Conservation (phyloP, 23 red algal genomes). For the Chondrus crispus region DNA sequence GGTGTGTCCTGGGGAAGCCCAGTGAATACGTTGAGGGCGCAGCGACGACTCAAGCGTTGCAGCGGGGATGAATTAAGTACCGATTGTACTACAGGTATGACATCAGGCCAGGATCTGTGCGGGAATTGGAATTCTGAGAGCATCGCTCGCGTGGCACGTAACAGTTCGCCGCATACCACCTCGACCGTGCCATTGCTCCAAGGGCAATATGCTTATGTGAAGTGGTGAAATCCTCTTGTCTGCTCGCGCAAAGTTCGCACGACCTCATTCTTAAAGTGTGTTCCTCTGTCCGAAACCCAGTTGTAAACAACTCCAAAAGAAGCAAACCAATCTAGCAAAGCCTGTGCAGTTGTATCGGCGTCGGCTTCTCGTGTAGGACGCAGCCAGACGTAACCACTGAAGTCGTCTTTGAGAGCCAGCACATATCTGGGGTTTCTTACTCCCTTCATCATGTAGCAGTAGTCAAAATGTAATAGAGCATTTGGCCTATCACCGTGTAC, state of each 20-base stretch:
- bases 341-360: not conserved
- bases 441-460: not conserved
- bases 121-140: not conserved
- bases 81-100: slow-evolving; percentile 3
- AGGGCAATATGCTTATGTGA: slow-evolving; percentile 10
- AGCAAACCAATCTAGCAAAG: not conserved
- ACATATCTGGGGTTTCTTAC: not conserved
- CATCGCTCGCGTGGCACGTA: not conserved
- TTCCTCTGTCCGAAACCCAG: slow-evolving; percentile 15
- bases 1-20: not conserved
- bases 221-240: not conserved
- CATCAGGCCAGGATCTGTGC: not conserved
- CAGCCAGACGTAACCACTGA: slow-evolving; percentile 23
- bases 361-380: not conserved
- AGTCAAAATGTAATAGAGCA: slow-evolving; percentile 27
- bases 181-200: slow-evolving; percentile 26
- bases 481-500: not conserved
- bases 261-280: no score
- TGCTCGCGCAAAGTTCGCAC: no score
- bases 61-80: not conserved
- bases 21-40: slow-evolving; percentile 9
- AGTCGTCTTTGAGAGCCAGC: slow-evolving; percentile 25
- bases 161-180: slow-evolving; percentile 2
- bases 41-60: not conserved
- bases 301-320: slow-evolving; percentile 5